phyloP scores from a whole-genome alignment of 768 basidiomycete genomes.

The Pleurotus platypus region DNA sequence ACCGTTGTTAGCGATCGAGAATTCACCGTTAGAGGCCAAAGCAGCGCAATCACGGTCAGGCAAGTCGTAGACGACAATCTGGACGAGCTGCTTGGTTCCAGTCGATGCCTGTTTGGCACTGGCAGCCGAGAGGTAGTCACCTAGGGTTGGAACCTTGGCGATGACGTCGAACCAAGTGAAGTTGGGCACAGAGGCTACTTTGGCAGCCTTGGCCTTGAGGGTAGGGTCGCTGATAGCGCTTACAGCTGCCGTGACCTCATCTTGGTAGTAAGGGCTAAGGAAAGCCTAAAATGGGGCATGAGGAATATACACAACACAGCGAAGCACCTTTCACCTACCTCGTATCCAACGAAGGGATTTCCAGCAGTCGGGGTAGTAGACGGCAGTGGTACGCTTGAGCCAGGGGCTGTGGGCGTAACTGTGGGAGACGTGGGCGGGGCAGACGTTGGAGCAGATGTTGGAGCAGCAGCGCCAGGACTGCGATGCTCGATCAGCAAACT shows the following conservation, averaged over 20 bases:
- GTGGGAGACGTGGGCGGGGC: constrained; percentile 16
- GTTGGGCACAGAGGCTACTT: constrained; percentile 55
- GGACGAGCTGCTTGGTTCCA: constrained; percentile 46
- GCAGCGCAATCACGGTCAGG: constrained; percentile 69
- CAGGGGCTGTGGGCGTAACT: constrained; percentile 3
- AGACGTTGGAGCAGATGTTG: constrained; percentile 16
- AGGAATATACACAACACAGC: neutral
- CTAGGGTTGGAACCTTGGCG: constrained; percentile 51
- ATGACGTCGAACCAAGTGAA: constrained; percentile 62
- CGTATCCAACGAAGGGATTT: constrained; percentile 52
- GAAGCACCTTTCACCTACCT: constrained; percentile 22
- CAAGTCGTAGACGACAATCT: constrained; percentile 56
- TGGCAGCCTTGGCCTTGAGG: constrained; percentile 44
- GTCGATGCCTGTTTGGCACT: constrained; percentile 37
- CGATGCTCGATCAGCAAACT: neutral
- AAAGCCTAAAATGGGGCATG: constrained; percentile 31
- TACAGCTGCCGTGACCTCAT: constrained; percentile 50
- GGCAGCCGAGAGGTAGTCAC: constrained; percentile 55
- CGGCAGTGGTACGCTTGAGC: constrained; percentile 23
- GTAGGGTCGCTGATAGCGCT: constrained; percentile 45
- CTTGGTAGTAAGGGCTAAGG: constrained; percentile 53
- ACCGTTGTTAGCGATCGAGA: constrained; percentile 53
- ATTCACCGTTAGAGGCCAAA: constrained; percentile 63
- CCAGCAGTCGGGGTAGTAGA: constrained; percentile 38
- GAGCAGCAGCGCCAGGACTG: constrained; percentile 16